Evolutionary conservation across 495 filamentous ascomycete genomes (phyloP).

Genomic region (Hypoxylon perforatum): DNA sequence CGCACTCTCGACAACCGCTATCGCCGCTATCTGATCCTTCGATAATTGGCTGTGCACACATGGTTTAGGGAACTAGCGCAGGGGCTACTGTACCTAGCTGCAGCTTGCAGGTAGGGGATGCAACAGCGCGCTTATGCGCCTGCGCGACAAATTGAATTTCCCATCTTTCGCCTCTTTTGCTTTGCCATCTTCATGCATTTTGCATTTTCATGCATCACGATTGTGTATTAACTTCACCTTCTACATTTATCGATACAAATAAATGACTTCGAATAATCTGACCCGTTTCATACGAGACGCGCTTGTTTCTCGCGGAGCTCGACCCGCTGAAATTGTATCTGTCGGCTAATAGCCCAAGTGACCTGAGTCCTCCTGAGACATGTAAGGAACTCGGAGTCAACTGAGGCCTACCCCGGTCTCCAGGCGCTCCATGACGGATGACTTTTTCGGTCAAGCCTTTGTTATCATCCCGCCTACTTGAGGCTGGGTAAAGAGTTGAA

Average conservation of each 20-base stretch:
- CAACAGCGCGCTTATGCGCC: slow-evolving; percentile 1
- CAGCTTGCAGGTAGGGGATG: background rate
- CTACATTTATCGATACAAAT: background rate
- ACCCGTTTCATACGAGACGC: background rate
- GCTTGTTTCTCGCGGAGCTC: background rate
- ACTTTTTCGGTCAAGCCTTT: slow-evolving; percentile 23
- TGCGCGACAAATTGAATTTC: background rate
- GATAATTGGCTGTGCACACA: slow-evolving; percentile 10
- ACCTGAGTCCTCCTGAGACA: slow-evolving; percentile 32
- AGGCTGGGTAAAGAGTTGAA: slow-evolving; percentile 14
- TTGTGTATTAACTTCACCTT: too few relatives aligned
- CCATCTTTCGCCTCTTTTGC: background rate
- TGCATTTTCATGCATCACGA: background rate
- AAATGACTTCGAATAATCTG: background rate
- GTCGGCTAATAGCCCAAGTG: slow-evolving; percentile 21
- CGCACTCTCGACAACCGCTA: background rate
- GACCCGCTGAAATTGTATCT: background rate
- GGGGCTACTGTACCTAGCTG: background rate
- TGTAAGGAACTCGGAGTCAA: slow-evolving; percentile 26
- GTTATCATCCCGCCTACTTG: slow-evolving; percentile 19
- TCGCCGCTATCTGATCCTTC: background rate
- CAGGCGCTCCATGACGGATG: slow-evolving; percentile 29
- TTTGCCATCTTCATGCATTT: background rate
- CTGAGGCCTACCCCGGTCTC: slow-evolving; percentile 17
- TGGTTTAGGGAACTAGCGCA: background rate